Evolutionary conservation across 2,329 filamentous ascomycete species (phyloP).

Genomic region (Capronia epimyces): DNA sequence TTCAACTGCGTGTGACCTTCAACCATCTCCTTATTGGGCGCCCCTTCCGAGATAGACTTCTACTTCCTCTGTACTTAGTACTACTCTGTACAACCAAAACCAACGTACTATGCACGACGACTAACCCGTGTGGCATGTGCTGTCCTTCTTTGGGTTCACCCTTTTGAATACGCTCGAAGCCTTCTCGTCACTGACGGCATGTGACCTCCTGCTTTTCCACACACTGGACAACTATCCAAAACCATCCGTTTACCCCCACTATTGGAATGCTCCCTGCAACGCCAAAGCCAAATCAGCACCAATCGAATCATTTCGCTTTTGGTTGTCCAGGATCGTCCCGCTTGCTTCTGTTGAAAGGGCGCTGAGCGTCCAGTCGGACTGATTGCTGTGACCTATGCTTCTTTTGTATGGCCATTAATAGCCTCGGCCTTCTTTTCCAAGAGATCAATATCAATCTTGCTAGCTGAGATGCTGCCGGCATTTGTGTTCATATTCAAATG

Average conservation of each 20-base stretch:
- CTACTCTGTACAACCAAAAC: too few species aligned
- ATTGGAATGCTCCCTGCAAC: too few species aligned
- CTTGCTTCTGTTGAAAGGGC: not conserved
- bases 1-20: not conserved
- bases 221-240: not conserved
- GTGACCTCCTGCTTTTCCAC: too few species aligned
- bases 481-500: constrained; percentile 30
- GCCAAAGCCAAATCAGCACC: not conserved
- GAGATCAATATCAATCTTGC: constrained; percentile 35
- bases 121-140: too few species aligned
- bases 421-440: constrained; percentile 37
- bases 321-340: not conserved
- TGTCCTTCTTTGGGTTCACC: too few species aligned
- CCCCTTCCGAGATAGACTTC: constrained; percentile 6
- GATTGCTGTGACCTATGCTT: not conserved
- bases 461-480: constrained; percentile 17
- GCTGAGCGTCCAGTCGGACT: not conserved
- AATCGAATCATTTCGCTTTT: not conserved
- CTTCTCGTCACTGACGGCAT: too few species aligned
- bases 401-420: constrained; percentile 17
- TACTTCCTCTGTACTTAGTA: too few species aligned
- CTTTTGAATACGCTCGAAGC: too few species aligned
- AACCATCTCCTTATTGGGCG: constrained; percentile 2
- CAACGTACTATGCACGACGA: too few species aligned
- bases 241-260: not conserved